Percentiles rank a stretch among this genome's conserved stretches.
These are phyloP conservation scores for Silene noctiflora DNA, from an alignment of 179 eudicot genomes.

Conservation along the genomic window DNA sequence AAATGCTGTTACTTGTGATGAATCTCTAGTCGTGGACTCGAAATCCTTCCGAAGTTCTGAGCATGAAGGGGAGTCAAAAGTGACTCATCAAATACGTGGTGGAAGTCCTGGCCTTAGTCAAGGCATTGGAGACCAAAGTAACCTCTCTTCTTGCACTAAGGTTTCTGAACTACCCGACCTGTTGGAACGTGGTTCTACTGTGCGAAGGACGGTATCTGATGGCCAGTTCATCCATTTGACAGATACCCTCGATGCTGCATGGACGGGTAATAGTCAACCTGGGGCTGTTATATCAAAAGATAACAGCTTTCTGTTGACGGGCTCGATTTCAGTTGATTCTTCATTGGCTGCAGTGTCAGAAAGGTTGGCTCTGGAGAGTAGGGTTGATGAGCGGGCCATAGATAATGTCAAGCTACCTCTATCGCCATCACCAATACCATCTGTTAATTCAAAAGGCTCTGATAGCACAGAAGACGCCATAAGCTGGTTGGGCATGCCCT, in stretches of 20 bases:
- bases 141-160: slow-evolving; percentile 25
- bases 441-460: slow-evolving; percentile 43
- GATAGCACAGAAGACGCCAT: slow-evolving; percentile 50
- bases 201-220: slow-evolving; percentile 56
- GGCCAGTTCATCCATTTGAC: slow-evolving; percentile 60
- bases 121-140: slow-evolving; percentile 31
- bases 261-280: slow-evolving; percentile 78
- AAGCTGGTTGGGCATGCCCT: slow-evolving; percentile 81
- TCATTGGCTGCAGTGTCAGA: slow-evolving; percentile 45
- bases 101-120: slow-evolving; percentile 21
- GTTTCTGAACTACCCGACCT: slow-evolving; percentile 33
- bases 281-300: slow-evolving; percentile 42
- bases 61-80: slow-evolving; percentile 27
- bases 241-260: slow-evolving; percentile 85
- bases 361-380: slow-evolving; percentile 47
- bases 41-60: slow-evolving; percentile 27
- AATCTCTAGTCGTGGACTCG: slow-evolving; percentile 32
- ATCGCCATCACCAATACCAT: slow-evolving; percentile 34
- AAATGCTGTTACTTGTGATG: slow-evolving; percentile 28
- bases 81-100: neutral
- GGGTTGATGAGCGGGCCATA: slow-evolving; percentile 35
- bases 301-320: slow-evolving; percentile 33
- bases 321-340: slow-evolving; percentile 45
- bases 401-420: slow-evolving; percentile 28
- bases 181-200: slow-evolving; percentile 34